A percentile compares a stretch with the other conserved stretches of the same genome.
These are phyloP conservation scores for Ogataea allantospora DNA, from an alignment of 805 yeast species.

Conservation along the genomic window DNA sequence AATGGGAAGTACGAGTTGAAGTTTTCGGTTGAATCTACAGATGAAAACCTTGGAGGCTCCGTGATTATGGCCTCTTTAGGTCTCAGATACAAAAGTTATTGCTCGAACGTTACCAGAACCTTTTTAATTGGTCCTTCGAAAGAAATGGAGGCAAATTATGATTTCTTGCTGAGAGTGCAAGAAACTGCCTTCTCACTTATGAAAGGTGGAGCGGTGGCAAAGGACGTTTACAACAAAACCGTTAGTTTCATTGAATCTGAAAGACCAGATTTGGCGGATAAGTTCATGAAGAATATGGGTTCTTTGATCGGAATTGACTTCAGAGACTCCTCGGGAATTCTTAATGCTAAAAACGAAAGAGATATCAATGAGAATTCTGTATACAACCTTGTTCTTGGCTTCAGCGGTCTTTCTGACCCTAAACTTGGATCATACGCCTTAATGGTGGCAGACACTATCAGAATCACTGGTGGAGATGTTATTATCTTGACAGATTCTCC, in stretches of 20 bases:
- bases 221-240: constrained; percentile 63
- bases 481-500: constrained; percentile 70
- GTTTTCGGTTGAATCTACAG: constrained; percentile 77
- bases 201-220: constrained; percentile 68
- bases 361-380: constrained; percentile 68
- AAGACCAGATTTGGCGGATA: constrained; percentile 60
- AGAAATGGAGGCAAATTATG: constrained; percentile 76
- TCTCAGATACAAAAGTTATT: constrained; percentile 81
- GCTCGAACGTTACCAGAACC: constrained; percentile 85
- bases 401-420: constrained; percentile 55
- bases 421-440: constrained; percentile 65
- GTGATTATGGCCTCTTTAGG: constrained; percentile 84
- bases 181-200: constrained; percentile 56
- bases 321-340: constrained; percentile 71
- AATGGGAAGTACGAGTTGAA: constrained; percentile 82
- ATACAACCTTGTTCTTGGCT: constrained; percentile 74
- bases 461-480: constrained; percentile 62
- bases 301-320: constrained; percentile 88
- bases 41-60: constrained; percentile 65
- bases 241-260: constrained; percentile 56
- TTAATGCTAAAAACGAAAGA: constrained; percentile 72
- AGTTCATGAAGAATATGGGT: constrained; percentile 79
- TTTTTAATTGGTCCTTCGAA: constrained; percentile 86
- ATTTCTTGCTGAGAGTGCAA: constrained; percentile 69
- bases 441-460: constrained; percentile 76